Conservation (phyloP, 176 grass and related monocot species). For the Melocanna baccifera region DNA sequence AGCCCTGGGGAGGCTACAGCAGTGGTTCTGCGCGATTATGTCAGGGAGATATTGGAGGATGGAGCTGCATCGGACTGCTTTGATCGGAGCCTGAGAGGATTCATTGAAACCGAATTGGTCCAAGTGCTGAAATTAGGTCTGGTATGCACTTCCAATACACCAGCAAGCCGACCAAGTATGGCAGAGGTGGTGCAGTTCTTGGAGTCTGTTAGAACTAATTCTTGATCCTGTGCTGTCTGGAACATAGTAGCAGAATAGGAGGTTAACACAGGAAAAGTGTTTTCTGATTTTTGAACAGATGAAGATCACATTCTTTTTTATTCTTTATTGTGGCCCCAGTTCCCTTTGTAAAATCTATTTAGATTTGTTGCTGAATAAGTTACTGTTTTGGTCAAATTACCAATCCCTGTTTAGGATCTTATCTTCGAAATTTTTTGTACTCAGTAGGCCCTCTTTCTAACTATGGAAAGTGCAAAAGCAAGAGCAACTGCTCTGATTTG, state of each 20-base stretch:
- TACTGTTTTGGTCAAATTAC: conserved; percentile 39
- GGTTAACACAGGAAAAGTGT: conserved; percentile 43
- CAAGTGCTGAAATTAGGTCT: conserved; percentile 93
- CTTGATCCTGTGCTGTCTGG: conserved; percentile 43
- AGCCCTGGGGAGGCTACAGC: conserved; percentile 49
- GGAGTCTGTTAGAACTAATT: conserved; percentile 80
- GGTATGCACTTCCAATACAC: conserved; percentile 79
- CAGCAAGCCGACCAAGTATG: conserved; percentile 83
- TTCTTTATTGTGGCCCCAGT: conserved; percentile 41
- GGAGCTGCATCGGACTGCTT: conserved; percentile 75
- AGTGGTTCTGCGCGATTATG: conserved; percentile 69
- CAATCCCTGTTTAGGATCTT: conserved; percentile 5
- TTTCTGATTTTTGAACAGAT: conserved; percentile 45
- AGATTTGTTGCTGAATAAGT: conserved; percentile 66
- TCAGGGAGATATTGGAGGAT: conserved; percentile 75
- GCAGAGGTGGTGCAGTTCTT: conserved; percentile 96
- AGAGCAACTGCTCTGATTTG: conserved; percentile 24
- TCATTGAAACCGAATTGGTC: conserved; percentile 80
- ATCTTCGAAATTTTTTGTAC: conserved; percentile 7
- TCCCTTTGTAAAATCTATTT: conserved; percentile 57
- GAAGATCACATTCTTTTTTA: conserved; percentile 61
- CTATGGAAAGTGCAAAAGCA: conserved; percentile 15
- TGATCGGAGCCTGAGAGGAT: conserved; percentile 61
- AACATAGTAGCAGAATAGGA: conserved; percentile 49
- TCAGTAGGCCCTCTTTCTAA: not conserved